Conservation (phyloP, 2,329 filamentous ascomycete species). For the Fusarium ramigenum region DNA sequence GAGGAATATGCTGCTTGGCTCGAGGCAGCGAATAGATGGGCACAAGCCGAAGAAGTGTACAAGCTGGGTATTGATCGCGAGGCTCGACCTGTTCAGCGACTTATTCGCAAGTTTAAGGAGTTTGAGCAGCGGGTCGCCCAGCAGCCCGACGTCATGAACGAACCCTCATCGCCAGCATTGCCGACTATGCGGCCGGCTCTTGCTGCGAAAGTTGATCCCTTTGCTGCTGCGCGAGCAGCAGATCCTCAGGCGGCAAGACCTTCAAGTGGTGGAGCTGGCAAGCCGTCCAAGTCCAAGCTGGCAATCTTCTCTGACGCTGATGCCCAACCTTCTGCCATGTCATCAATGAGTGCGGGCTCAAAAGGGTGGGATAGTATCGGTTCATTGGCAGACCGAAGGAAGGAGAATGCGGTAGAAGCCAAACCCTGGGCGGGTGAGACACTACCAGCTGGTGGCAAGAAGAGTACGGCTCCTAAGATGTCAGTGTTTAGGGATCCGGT, state of each 20-base stretch:
- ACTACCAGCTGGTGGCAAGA: conserved; percentile 85
- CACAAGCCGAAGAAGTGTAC: conserved; percentile 94
- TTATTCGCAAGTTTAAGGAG: conserved; percentile 90
- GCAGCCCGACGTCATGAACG: conserved; percentile 67
- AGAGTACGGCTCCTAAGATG: conserved; percentile 79
- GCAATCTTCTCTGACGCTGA: conserved; percentile 88
- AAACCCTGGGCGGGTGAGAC: conserved; percentile 94
- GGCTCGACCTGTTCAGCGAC: conserved; percentile 80
- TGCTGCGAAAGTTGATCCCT: conserved; percentile 86
- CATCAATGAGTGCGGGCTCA: conserved; percentile 60
- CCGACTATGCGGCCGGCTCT: conserved; percentile 85
- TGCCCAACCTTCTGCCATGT: conserved; percentile 65
- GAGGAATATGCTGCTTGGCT: conserved; percentile 97
- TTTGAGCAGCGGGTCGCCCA: conserved; percentile 83
- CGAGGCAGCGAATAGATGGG: conserved; percentile 83
- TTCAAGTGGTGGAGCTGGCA: conserved; percentile 62
- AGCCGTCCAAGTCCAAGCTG: conserved; percentile 81
- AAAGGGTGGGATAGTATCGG: conserved; percentile 95
- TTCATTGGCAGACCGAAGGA: conserved; percentile 85
- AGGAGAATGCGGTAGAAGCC: conserved; percentile 88
- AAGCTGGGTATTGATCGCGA: conserved; percentile 88
- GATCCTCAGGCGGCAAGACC: conserved; percentile 74
- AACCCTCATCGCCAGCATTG: conserved; percentile 86
- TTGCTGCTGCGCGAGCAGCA: conserved; percentile 63
- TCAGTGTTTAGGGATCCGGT: conserved; percentile 95